Evolutionary conservation across 2,329 filamentous ascomycete species (phyloP), one percentile per base, ranked within the genome.

Genomic region (Phoma sp.): DNA sequence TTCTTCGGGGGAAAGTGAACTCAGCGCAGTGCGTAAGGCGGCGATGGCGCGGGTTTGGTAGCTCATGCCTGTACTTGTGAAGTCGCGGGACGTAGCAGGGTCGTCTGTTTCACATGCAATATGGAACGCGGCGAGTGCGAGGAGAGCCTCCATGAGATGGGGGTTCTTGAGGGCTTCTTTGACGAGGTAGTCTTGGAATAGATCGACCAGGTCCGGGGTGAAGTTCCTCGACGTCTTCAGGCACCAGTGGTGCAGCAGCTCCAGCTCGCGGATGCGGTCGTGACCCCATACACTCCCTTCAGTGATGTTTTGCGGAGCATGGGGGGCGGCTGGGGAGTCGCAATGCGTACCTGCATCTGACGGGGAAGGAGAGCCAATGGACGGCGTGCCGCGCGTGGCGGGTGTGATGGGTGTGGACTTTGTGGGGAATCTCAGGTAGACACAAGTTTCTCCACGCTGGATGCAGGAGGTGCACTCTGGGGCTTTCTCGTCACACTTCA

Each of bases 131-230:
- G 59, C 48, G 30, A 60, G 32, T n/a, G 59, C 57, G 24, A 60
- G 40, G 2, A 62, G 9, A 29, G 59, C 57, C 13, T 60, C 52
- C 57, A 62, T 60, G n/a, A 62, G 49, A 33, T 60, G 59, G n/a
- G 52, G 30, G 22, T 58, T 50, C 14, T 53, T 51, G 10, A 52
- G 32, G 7, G 57, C 59, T 33, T 60, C 54, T 32, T 56, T 47
- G 29, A 48, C 47, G 1, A 60, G 41, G 30, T 60, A 52, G 25
- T 58, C 51, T 32, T 59, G 50, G 23, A 57, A 52, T 4, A 54
- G 4, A 4, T 56, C 42, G 10, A 47, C 46, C 25, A 50, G 32
- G n/a, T 54, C 39, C 9, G 41, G 36, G 5, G 54, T 53, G 39
- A 60, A 60, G 39, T 53, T 55, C 18, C 46, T 47, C 23, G 43